Conservation (phyloP, 2,329 filamentous ascomycete genomes). For the Byssochlamys sp. region DNA sequence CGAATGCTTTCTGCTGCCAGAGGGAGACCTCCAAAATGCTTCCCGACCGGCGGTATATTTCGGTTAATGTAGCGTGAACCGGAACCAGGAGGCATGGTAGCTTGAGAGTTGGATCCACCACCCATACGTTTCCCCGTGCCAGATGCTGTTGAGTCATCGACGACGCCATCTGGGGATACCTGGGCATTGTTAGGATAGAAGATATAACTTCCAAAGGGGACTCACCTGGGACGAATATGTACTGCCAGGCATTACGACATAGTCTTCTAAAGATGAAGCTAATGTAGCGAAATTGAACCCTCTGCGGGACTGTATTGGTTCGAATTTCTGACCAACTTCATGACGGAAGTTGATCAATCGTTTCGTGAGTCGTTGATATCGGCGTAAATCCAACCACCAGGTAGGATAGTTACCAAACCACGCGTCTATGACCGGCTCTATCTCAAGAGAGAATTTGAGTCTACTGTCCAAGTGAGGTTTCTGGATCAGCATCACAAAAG, state of each 20-base stretch:
- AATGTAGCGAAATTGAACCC: conserved; percentile 41
- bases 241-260: conserved; percentile 38
- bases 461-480: conserved; percentile 34
- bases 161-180: conserved; percentile 12
- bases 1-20: neutral
- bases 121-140: neutral
- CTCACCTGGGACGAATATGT: conserved; percentile 23
- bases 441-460: conserved; percentile 31
- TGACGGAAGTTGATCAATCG: conserved; percentile 30
- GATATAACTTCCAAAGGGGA: neutral
- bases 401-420: conserved; percentile 35
- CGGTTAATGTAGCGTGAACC: neutral
- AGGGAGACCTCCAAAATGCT: no score
- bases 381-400: conserved; percentile 28
- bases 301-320: conserved; percentile 21
- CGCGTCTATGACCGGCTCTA: conserved; percentile 34
- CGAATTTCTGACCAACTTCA: conserved; percentile 38
- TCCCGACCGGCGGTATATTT: neutral
- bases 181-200: conserved; percentile 1
- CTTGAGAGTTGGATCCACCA: neutral
- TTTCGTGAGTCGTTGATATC: conserved; percentile 30
- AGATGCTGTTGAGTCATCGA: conserved; percentile 3
- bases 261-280: conserved; percentile 34
- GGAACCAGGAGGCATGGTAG: neutral
- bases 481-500: conserved; percentile 42